These are phyloP conservation scores for Penicillium sp. DNA, from an alignment of 2,329 filamentous ascomycete species.

Conservation along the genomic window DNA sequence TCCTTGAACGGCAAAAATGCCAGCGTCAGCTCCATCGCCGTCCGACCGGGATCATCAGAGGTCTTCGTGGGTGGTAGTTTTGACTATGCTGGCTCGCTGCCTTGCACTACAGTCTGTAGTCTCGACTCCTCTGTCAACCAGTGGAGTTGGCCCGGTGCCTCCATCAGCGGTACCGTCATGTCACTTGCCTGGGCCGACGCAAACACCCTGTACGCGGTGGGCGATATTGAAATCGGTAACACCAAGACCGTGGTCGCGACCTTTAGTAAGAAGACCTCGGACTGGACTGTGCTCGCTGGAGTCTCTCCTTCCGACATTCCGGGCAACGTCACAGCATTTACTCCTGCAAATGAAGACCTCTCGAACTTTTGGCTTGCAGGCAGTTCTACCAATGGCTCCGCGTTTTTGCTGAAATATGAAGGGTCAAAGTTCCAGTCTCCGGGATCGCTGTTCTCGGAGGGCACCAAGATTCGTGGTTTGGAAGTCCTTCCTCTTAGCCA, in stretches of 20 bases:
- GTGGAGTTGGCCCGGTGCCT: slow-evolving; percentile 74
- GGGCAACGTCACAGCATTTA: slow-evolving; percentile 71
- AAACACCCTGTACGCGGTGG: slow-evolving; percentile 68
- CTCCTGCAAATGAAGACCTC: slow-evolving; percentile 64
- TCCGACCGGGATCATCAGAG: slow-evolving; percentile 63
- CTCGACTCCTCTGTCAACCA: slow-evolving; percentile 65
- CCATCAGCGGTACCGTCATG: slow-evolving; percentile 63
- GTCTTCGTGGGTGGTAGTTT: slow-evolving; percentile 87
- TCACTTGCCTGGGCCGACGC: slow-evolving; percentile 70
- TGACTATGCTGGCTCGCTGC: slow-evolving; percentile 71
- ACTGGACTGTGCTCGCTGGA: slow-evolving; percentile 58
- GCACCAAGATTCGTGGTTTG: slow-evolving; percentile 68
- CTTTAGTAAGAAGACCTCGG: slow-evolving; percentile 62
- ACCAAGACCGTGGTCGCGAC: slow-evolving; percentile 62
- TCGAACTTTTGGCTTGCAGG: slow-evolving; percentile 80
- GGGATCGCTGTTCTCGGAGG: slow-evolving; percentile 55
- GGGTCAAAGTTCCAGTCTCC: slow-evolving; percentile 64
- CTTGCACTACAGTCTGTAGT: slow-evolving; percentile 74
- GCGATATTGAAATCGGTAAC: slow-evolving; percentile 64
- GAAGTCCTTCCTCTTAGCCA: slow-evolving; percentile 71
- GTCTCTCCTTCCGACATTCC: slow-evolving; percentile 53
- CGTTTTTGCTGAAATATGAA: slow-evolving; percentile 78
- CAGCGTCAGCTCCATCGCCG: slow-evolving; percentile 69
- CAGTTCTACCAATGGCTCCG: slow-evolving; percentile 58
- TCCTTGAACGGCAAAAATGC: slow-evolving; percentile 63